Evolutionary conservation across 352 stramenopile species (phyloP).

Genomic region (Globisporangium irregulare): DNA sequence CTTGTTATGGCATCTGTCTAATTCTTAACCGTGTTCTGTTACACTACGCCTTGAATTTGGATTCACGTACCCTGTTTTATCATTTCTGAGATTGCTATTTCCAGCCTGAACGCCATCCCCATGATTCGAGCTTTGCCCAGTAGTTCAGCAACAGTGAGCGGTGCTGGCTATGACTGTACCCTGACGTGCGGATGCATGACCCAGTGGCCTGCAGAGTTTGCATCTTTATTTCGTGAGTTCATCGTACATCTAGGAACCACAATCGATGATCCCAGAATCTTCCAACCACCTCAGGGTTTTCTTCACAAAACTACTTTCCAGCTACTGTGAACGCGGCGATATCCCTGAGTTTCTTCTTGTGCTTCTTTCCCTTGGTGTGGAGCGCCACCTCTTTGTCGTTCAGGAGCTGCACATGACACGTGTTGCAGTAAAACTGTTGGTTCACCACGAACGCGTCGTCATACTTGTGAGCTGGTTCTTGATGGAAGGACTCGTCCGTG

Average conservation of each 20-base stretch:
- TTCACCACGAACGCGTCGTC: slow-evolving; percentile 41
- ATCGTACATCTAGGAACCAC: neutral
- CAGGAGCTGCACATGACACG: slow-evolving; percentile 66
- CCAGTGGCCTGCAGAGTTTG: neutral
- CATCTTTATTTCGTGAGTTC: neutral
- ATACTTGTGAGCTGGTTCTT: slow-evolving; percentile 26
- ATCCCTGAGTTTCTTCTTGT: slow-evolving; percentile 73
- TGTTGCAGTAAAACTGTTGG: slow-evolving; percentile 60
- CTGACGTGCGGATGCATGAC: neutral
- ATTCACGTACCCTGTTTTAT: neutral
- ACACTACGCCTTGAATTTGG: neutral
- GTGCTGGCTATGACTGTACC: neutral
- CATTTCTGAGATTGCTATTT: neutral
- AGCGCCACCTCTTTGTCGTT: slow-evolving; percentile 73
- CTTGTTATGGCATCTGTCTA: neutral
- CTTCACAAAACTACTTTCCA: neutral
- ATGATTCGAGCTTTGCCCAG: too few relatives aligned
- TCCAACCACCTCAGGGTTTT: neutral
- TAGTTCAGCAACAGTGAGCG: too few relatives aligned
- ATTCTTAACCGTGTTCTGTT: neutral
- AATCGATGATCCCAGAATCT: neutral
- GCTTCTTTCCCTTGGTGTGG: slow-evolving; percentile 76
- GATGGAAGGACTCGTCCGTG: slow-evolving; percentile 33
- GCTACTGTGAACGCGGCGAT: slow-evolving; percentile 3
- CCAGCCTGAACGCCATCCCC: too few relatives aligned